Evolutionary conservation across 176 grass and related monocot species (phyloP), one percentile per base, ranked within the genome.

Genomic region (Phragmites australis): DNA sequence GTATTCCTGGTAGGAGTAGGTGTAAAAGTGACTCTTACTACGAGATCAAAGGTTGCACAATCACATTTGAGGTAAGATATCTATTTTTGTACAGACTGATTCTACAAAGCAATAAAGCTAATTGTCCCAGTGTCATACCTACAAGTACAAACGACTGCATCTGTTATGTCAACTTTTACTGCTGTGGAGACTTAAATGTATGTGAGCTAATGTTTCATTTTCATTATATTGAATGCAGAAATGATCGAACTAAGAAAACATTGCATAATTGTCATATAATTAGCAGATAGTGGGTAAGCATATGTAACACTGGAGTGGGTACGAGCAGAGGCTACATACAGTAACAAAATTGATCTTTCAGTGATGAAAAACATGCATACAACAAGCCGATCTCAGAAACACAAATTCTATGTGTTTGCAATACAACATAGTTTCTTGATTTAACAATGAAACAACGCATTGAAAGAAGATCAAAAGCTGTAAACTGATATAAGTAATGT

Each of bases 91-190:
- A 69, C 16, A 69, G 49, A 80, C 32, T 62, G 9, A 55, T 37
- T 25, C 26, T 47, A 77, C 51, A 31, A 75, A 46, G 70, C 31
- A 87, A 70, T 50, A 78, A 78, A 39, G 48, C 39, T 32, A 87
- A 52, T 17, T 51, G 52, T 42, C 45, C 2, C 3, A 15, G 19
- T 37, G 44, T 67, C 76, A 75, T 42, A 60, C 51, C 43, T n/a
- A 13, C 44, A 51, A 6, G 44, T 74, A 39, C 13, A 75, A 70
- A 61, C 17, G n/a, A 60, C 50, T 81, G 31, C 14, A 74, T 65
- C 40, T 17, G 31, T 17, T 39, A 82, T 52, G 16, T 58, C 25
- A 53, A 82, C 45, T 77, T 77, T 82, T 48, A 52, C 55, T 63
- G 31, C 14, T 65, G 59, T 1, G 31, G 42, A 81, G 9, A n/a